Base-by-base conservation (phyloP, 2,329 filamentous ascomycete genomes). In the Rugonectria rugulosa region DNA sequence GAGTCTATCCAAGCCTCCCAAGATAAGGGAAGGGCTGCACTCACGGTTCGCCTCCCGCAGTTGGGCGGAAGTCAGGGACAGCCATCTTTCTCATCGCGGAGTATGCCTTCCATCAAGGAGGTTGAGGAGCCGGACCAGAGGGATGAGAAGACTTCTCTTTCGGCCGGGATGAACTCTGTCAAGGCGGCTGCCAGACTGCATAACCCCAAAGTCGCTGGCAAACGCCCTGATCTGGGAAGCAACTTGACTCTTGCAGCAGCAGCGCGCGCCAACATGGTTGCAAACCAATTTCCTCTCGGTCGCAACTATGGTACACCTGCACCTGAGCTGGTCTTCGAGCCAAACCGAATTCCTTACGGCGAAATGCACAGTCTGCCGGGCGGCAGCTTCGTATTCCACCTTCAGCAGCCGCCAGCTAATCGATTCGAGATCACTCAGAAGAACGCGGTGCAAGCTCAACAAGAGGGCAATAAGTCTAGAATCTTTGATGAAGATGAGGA, bases 281-380 rank as follows among this genome's bases (percentile, higher is more conserved):
- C 12, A 32, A 14, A 14, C 29, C 12, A n/a, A n/a, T 14, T 32
- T 32, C 29, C n/a, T 32, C 29, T 32, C 6, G 7, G n/a, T 5
- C 12, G 29, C 29, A 14, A 14, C 29, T 14, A 6, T 23, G 6
- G n/a, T n/a, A 11, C 19, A 7, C 20, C 20, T 10, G 21, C 29
- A 20, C 4, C 17, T 3, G 10, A 11, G 11, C 3, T 14, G 2
- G 10, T 32, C 10, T n/a, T 21, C 1, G 3, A 19, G 0, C 6
- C 40, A 5, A 56, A 41, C 23, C 41, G 46, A 3, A 27, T 45
- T 4, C 41, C 56, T 17, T 38, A 50, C 2, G 17, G 31, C 1
- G 42, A 60, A 20, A 54, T 60, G 5, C 48, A 52, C 1, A 24
- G 51, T 23, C 44, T 54, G n/a, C 47, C 61, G 3, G 56, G 53